These are phyloP conservation scores for Lichtheimia hyalospora DNA, from an alignment of 371 early-diverging fungal genomes.

Conservation along the genomic window DNA sequence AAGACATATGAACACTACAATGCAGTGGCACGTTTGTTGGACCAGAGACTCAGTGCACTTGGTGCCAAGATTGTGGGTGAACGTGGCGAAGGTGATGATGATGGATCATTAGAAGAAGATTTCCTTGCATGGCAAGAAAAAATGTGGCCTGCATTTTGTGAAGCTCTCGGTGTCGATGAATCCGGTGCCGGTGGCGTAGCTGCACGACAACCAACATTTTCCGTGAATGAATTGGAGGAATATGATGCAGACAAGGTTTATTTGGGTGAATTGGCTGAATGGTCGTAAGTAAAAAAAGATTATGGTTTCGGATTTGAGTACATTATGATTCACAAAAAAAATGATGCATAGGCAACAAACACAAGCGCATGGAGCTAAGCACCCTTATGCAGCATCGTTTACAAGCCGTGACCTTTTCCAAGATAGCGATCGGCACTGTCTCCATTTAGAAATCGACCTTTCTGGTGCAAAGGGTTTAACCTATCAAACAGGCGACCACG, in stretches of 20 bases:
- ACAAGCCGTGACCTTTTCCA: constrained; percentile 67
- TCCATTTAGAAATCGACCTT: constrained; percentile 93
- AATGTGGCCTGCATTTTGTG: constrained; percentile 78
- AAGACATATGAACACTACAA: constrained; percentile 97
- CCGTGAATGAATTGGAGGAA: constrained; percentile 36
- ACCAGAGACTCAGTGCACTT: constrained; percentile 59
- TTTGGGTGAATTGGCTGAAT: constrained; percentile 61
- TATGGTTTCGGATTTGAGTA: not conserved
- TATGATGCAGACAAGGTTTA: constrained; percentile 47
- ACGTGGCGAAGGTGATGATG: constrained; percentile 96
- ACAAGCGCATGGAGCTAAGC: constrained; percentile 70
- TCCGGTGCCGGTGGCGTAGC: constrained; percentile 34
- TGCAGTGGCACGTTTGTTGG: constrained; percentile 69
- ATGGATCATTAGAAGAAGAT: constrained; percentile 93
- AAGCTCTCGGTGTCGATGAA: constrained; percentile 67
- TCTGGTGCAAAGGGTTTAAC: constrained; percentile 65
- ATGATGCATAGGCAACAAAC: constrained; percentile 26
- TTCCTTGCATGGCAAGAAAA: constrained; percentile 92
- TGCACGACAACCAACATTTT: constrained; percentile 44
- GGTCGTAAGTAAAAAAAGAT: constrained; percentile 2
- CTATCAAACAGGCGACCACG: constrained; percentile 94
- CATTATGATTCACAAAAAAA: not conserved
- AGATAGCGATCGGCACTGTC: constrained; percentile 75
- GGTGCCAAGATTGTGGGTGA: constrained; percentile 82
- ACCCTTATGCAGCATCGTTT: constrained; percentile 76